A percentile compares a stretch with the other conserved stretches of the same genome.
phyloP scores from a whole-genome alignment of 1,284 basidiomycete genomes.

The Ustilago vetiveriae region DNA sequence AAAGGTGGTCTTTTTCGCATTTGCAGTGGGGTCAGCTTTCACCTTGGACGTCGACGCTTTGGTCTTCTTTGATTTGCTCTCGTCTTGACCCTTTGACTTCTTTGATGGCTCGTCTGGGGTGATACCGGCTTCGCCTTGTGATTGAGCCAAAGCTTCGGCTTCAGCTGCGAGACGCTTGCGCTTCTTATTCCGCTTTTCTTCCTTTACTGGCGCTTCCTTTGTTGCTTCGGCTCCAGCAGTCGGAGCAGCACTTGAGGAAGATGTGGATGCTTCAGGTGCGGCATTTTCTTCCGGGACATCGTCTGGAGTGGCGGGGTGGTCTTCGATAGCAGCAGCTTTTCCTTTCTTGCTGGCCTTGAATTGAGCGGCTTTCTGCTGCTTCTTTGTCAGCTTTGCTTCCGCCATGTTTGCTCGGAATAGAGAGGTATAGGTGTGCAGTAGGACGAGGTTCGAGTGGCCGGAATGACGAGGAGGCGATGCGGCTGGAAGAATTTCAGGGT shows the following conservation, averaged over 20 bases:
- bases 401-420: slow-evolving; percentile 12
- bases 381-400: slow-evolving; percentile 52
- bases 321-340: slow-evolving; percentile 29
- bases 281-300: slow-evolving; percentile 22
- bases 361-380: slow-evolving; percentile 55
- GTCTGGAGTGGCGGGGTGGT: slow-evolving; percentile 28
- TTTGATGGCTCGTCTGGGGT: neutral
- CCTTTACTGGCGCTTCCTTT: slow-evolving; percentile 19
- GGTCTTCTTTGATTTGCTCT: slow-evolving; percentile 14
- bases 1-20: slow-evolving; percentile 41
- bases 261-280: slow-evolving; percentile 7
- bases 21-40: slow-evolving; percentile 7
- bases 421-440: neutral
- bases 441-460: too few species aligned
- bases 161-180: slow-evolving; percentile 45
- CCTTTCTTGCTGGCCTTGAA: slow-evolving; percentile 50
- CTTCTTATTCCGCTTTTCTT: slow-evolving; percentile 45
- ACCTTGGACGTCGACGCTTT: slow-evolving; percentile 12
- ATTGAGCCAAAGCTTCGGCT: slow-evolving; percentile 9
- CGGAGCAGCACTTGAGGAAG: too few species aligned
- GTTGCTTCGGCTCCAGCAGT: slow-evolving; percentile 1
- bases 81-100: slow-evolving; percentile 9
- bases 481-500: too few species aligned
- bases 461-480: too few species aligned
- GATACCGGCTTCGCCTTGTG: slow-evolving; percentile 3